phyloP scores from a whole-genome alignment of 768 basidiomycete genomes.

The Leccinum longicurvipes region DNA sequence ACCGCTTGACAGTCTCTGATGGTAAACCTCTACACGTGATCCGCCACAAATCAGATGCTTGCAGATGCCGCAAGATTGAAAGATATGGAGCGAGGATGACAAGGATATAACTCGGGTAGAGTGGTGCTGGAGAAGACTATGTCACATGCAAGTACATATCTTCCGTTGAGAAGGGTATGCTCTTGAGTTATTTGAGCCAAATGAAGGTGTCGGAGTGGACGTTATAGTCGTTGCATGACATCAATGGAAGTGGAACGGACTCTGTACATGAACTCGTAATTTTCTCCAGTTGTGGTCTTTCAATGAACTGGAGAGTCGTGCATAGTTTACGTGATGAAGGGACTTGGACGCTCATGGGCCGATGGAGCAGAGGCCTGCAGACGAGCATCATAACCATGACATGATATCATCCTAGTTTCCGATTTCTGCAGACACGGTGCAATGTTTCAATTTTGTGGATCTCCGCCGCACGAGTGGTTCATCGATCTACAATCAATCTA shows the following conservation, averaged over 20 bases:
- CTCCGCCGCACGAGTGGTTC: not conserved
- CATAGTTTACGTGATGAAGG: slow-evolving; percentile 27
- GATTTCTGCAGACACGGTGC: not conserved
- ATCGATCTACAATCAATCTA: not conserved
- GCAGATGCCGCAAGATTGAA: slow-evolving; percentile 29
- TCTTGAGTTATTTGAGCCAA: slow-evolving; percentile 37
- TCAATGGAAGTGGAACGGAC: slow-evolving; percentile 41
- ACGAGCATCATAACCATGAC: slow-evolving; percentile 46
- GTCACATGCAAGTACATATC: slow-evolving; percentile 1
- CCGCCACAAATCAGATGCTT: slow-evolving; percentile 40
- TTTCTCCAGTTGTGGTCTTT: slow-evolving; percentile 29
- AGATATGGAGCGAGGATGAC: slow-evolving; percentile 14
- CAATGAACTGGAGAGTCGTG: slow-evolving; percentile 12
- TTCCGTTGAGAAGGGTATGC: slow-evolving; percentile 30
- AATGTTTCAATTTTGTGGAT: not conserved
- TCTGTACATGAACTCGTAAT: slow-evolving; percentile 32
- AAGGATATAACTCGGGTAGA: not conserved
- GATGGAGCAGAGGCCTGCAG: slow-evolving; percentile 34
- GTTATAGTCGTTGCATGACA: slow-evolving; percentile 59
- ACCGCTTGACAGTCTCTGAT: slow-evolving; percentile 32
- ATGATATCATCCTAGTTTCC: slow-evolving; percentile 33
- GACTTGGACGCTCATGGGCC: slow-evolving; percentile 41
- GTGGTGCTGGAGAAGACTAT: not conserved
- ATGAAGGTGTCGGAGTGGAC: slow-evolving; percentile 44
- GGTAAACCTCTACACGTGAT: slow-evolving; percentile 14